Base-by-base conservation (phyloP, 306 rosid genomes). In the Malus fusca region DNA sequence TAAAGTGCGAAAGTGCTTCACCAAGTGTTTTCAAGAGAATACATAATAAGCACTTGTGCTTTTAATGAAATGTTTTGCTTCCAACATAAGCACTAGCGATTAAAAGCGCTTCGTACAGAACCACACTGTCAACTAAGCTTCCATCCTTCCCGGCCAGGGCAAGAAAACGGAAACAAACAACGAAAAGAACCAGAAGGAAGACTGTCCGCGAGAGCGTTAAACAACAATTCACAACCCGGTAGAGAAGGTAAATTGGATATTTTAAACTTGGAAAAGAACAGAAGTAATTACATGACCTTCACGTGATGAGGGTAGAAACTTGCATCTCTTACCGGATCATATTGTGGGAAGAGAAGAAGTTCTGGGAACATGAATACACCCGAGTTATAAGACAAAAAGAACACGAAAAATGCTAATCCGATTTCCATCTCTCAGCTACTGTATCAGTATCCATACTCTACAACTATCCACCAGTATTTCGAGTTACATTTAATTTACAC, bases 401-500 rank as follows among this genome's bases (percentile, higher is more conserved):
- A 35, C 21, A 72, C 22, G 71, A 43, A 76, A 79, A 68, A 22
- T 55, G 78, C 69, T 31, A 69, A 48, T 64, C 64, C 79, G 25
- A 46, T 67, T 81, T 75, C 82, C 78, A 51, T 86, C 75, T 83
- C 81, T 79, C 85, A 78, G 82, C 84, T 82, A 79, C 85, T 79
- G 81, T 78, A 78, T 73, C 78, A 82, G 89, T 88, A 82, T 88
- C 77, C 86, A 87, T 74, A 79, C 43, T 77, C 84, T 87, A 86
- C 82, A 79, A 87, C 87, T 81, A 84, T 71, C 79, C 83, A 81
- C 82, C 81, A 76, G 59, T 63, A 53, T 82, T 37, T 23, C 79
- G 74, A 72, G 86, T 73, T 81, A 79, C 90, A 84, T 82, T 81
- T 79, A 88, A 53, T 46, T 46, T 64, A 64, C 74, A 72, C 82